Evolutionary conservation across 345 rosid species (phyloP), one percentile per base, ranked within the genome.

Genomic region (Pugionium dolabratum): DNA sequence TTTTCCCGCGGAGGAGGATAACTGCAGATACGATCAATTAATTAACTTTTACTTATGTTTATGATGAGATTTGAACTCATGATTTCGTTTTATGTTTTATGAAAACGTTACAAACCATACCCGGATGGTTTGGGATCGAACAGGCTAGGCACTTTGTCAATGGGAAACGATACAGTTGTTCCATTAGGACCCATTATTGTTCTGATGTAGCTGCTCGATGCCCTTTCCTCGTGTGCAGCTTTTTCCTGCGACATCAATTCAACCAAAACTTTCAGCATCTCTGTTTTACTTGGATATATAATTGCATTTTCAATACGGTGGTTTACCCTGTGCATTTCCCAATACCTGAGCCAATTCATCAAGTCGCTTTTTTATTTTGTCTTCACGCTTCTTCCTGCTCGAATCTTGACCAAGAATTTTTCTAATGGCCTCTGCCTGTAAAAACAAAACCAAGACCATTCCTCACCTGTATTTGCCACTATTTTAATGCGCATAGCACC

Each of bases 321-420:
- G 33, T 36, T 10, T 63, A 28, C 26, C 39, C 28, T 25, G 18
- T 41, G 44, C 62, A 44, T 9, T 25, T 41, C 61, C 43, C 43
- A 68, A 43, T 83, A 88, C 96, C 96, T 85, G 93, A 39, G 87
- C 93, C 75, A 89, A 10, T 73, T 89, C 99, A 76, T 87, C 96
- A 53, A 67, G 95, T 27, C 88, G 90, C 74, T 81, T 88, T 74
- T 88, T 90, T 0, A 71, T 82, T 79, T 90, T 86, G 44, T 82
- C 93, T 76, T 87, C 97, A 47, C 88, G 85, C 69, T 89, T 95
- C 91, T 87, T 89, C 80, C 96, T 75, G 75, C 64, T 80, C 7
- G 99, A 91, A 78, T 89, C 96, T 78, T 91, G 97, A 50, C 97
- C 96, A 6, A 91, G 97, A 67, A 95, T 91, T 84, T 91, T 95